These are phyloP conservation scores for Alternaria rosae DNA, from an alignment of 2,329 filamentous ascomycete genomes.

Conservation along the genomic window DNA sequence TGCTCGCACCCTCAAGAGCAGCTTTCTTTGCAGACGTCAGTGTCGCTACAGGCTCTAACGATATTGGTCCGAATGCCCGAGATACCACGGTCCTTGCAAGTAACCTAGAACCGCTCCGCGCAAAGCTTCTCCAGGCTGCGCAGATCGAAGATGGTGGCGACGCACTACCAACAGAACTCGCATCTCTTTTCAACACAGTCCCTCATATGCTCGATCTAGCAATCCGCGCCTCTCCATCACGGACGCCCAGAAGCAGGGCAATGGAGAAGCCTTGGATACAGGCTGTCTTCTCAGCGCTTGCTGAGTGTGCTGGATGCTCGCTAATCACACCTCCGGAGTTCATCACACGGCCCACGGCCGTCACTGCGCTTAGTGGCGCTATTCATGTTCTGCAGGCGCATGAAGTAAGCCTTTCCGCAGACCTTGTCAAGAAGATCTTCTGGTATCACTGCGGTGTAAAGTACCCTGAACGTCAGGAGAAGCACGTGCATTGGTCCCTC, in stretches of 20 bases:
- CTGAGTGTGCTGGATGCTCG: constrained; percentile 45
- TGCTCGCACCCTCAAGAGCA: constrained; percentile 51
- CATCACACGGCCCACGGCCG: constrained; percentile 24
- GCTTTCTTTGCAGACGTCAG: constrained; percentile 44
- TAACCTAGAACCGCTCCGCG: constrained; percentile 37
- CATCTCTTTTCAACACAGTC: constrained; percentile 36
- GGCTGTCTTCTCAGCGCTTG: constrained; percentile 47
- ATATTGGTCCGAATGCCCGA: constrained; percentile 1
- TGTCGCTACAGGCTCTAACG: constrained; percentile 5
- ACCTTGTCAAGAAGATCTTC: constrained; percentile 41
- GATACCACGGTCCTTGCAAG: constrained; percentile 27
- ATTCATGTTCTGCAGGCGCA: constrained; percentile 35
- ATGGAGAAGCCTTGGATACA: constrained; percentile 57
- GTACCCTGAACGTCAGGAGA: constrained; percentile 28
- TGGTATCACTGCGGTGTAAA: constrained; percentile 47
- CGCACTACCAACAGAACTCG: constrained; percentile 27
- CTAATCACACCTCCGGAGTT: constrained; percentile 33
- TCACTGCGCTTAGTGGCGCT: constrained; percentile 35
- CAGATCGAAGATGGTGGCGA: constrained; percentile 41
- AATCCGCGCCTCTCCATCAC: constrained; percentile 50
- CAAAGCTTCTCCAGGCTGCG: constrained; percentile 41
- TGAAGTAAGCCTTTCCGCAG: constrained; percentile 35
- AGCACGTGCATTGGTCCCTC: constrained; percentile 39
- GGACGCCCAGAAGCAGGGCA: constrained; percentile 50
- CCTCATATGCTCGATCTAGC: constrained; percentile 51